A percentile compares a stretch with the other conserved stretches of the same genome.
Conservation (phyloP, 345 rosid genomes). For the Salix brachista region DNA sequence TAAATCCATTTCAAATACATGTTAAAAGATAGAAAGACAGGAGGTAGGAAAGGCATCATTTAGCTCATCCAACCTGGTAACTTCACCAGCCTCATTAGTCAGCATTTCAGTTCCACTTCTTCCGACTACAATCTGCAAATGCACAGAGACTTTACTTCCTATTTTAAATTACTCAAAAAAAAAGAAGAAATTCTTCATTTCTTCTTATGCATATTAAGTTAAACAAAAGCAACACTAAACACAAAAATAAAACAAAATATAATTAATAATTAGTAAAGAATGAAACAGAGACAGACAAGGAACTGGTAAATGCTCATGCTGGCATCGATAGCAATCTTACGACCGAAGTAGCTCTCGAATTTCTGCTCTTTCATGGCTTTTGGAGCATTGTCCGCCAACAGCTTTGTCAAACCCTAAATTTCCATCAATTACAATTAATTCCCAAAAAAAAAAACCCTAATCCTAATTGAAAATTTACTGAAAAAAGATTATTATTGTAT, state of each 20-base stretch:
- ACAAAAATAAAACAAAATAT: neutral
- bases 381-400: conserved; percentile 90
- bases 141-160: neutral
- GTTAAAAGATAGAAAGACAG: too few relatives aligned
- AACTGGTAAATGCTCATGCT: conserved; percentile 99
- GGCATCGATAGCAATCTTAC: conserved; percentile 91
- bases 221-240: neutral
- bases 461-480: neutral
- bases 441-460: neutral
- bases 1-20: neutral
- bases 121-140: conserved; percentile 81
- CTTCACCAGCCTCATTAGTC: conserved; percentile 95
- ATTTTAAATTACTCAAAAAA: neutral
- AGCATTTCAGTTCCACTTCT: conserved; percentile 88
- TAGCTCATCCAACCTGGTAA: conserved; percentile 58
- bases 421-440: neutral
- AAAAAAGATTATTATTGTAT: too few relatives aligned
- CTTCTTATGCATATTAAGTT: too few relatives aligned
- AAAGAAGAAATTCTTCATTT: neutral
- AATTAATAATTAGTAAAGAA: neutral
- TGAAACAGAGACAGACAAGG: conserved; percentile 44
- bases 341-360: conserved; percentile 85
- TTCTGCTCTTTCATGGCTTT: conserved; percentile 88
- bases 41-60: neutral
- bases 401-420: conserved; percentile 87